Evolutionary conservation across 164 flowering plant genomes (phyloP).

Genomic region (Brasenia schreberi): DNA sequence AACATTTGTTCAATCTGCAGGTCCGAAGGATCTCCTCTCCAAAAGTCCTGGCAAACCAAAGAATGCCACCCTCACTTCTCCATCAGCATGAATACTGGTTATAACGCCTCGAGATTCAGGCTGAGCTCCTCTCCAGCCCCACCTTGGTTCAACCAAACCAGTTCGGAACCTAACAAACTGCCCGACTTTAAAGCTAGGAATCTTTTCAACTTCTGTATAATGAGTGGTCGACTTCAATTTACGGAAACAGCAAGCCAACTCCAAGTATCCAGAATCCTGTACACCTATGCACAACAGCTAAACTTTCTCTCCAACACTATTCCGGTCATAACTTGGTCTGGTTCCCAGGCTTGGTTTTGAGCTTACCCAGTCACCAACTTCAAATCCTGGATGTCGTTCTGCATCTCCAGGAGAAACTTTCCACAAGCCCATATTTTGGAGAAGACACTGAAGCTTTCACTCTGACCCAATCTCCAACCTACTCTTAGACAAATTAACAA

Average conservation of each 20-base stretch:
- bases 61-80: slow-evolving; percentile 80
- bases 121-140: slow-evolving; percentile 90
- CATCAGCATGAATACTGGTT: slow-evolving; percentile 73
- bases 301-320: slow-evolving; percentile 63
- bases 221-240: slow-evolving; percentile 63
- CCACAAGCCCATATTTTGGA: slow-evolving; percentile 94
- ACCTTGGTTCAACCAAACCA: slow-evolving; percentile 76
- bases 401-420: slow-evolving; percentile 97
- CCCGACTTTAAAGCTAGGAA: slow-evolving; percentile 58
- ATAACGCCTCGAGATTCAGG: slow-evolving; percentile 68
- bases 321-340: slow-evolving; percentile 93
- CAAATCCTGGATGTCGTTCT: slow-evolving; percentile 79
- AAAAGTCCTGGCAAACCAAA: slow-evolving; percentile 50
- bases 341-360: slow-evolving; percentile 69
- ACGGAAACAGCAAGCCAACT: slow-evolving; percentile 84
- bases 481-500: slow-evolving; percentile 1
- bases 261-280: slow-evolving; percentile 75
- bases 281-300: slow-evolving; percentile 85
- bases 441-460: slow-evolving; percentile 90
- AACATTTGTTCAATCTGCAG: slow-evolving; percentile 60
- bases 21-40: slow-evolving; percentile 94
- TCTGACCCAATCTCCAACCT: slow-evolving; percentile 98
- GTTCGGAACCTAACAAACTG: slow-evolving; percentile 67
- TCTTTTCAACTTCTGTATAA: slow-evolving; percentile 75
- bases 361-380: slow-evolving; percentile 99